Base-by-base conservation (phyloP, 2,329 filamentous ascomycete genomes). In the Arthrobotrys megalospora region DNA sequence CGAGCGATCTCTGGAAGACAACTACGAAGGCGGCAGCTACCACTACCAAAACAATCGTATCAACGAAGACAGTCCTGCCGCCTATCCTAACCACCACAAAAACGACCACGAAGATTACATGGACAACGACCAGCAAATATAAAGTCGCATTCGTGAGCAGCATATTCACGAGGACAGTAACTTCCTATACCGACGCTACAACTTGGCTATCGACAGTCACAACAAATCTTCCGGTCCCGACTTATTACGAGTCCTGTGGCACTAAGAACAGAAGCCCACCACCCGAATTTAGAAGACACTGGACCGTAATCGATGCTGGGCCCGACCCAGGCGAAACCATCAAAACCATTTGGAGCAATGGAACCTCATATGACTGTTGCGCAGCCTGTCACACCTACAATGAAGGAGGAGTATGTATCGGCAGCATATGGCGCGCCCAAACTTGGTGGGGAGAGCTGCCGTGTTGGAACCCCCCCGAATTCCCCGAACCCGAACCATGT, bases 1-100 rank as follows among this genome's bases (percentile, higher is more conserved):
- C 68, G 11, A 72, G 47, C 19, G 68, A 72, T 53, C 47, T 72
- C 5, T 72, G 68, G 58, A 72, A 58, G 58, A 65, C 68, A 8
- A 72, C 68, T 3, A 72, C 48, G 24, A 72, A 65, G 16, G 21
- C 58, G 12, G 28, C 43, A 2, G 6, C 47, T n/a, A 72, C 68
- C 16, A 58, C 16, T 14, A 65, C 58, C 1, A 65, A 65, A 41
- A 72, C 38, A 4, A 4, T 72, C 5, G 8, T 38, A 0, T 36
- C 45, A 32, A 69, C 65, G 2, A 69, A 47, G 38, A 64, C 43
- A 3, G 14, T 38, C 12, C 45, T 34, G 7, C 21, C 24, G 14
- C 38, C 38, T 11, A 0, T 63, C 0, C 0, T 21, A 19, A 71
- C 68, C 10, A n/a, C 24, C 36, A 64, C 45, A 1, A 55, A 41